These are phyloP conservation scores for Fusarium phyllophilum DNA, from an alignment of 2,329 filamentous ascomycete species.

Conservation along the genomic window DNA sequence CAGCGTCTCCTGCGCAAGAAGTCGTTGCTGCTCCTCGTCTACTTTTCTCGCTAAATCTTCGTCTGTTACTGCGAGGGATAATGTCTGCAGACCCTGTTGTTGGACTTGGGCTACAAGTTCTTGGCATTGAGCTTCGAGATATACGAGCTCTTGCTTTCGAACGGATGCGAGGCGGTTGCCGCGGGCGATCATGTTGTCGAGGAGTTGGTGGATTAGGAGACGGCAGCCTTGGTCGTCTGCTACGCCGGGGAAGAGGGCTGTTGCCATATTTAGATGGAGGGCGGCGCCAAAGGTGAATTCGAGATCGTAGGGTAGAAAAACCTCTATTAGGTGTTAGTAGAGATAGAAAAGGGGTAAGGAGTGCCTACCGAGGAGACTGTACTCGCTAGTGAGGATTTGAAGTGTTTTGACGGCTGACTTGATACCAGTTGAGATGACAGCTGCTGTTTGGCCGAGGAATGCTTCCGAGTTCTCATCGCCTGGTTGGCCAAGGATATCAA, in stretches of 20 bases:
- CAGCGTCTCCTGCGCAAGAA: neutral
- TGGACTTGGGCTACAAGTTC: conserved; percentile 43
- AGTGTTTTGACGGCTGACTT: conserved; percentile 54
- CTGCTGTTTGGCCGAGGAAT: conserved; percentile 48
- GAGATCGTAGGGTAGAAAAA: conserved; percentile 52
- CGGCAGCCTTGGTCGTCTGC: conserved; percentile 40
- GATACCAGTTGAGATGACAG: conserved; percentile 52
- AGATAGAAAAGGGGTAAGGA: no score
- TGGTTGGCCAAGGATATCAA: conserved; percentile 43
- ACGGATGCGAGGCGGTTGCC: conserved; percentile 48
- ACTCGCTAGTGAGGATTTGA: conserved; percentile 50
- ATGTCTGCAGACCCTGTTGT: conserved; percentile 41
- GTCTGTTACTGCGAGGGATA: conserved; percentile 32
- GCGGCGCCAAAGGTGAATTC: conserved; percentile 52
- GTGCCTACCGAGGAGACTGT: conserved; percentile 49
- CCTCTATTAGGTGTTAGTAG: conserved; percentile 38
- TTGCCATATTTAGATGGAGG: conserved; percentile 51
- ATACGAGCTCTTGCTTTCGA: conserved; percentile 48
- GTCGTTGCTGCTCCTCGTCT: conserved; percentile 4
- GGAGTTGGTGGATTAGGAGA: conserved; percentile 41
- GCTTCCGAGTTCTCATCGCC: conserved; percentile 46
- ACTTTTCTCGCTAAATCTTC: conserved; percentile 6
- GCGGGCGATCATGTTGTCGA: conserved; percentile 48
- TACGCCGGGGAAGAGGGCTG: conserved; percentile 48
- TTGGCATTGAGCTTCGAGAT: conserved; percentile 44